Evolutionary conservation across 176 grass and related monocot genomes (phyloP), one percentile per base, ranked within the genome.

Genomic region (Saccharum officinarum): DNA sequence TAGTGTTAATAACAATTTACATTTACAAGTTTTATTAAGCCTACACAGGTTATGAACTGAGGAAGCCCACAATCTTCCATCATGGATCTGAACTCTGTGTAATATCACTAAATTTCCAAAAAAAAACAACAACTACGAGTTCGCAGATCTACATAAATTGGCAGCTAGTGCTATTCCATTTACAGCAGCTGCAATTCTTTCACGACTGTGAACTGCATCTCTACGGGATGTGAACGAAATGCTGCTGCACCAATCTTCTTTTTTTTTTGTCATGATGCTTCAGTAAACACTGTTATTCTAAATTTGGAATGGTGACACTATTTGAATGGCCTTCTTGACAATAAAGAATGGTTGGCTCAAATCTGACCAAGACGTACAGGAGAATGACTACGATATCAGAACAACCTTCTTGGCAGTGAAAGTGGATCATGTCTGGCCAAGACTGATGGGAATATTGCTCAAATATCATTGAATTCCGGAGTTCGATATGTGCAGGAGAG

Each of bases 181-280:
- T 87, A 90, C 89, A 79, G 1, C 67, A 69, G 68, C 40, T 77
- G 60, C 44, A 75, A 60, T 90, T 90, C 49, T 78, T 73, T 14
- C 28, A 73, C 22, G 17, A 38, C 20, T 55, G 44, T 79, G 63
- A 55, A 31, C 69, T 47, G 64, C 42, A 82, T 78, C 34, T 71
- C 78, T 81, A 85, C n/a, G 66, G 9, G 65, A 89, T 15, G 31
- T 71, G 38, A 70, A 40, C 45, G 1, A 45, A 77, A 33, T 86
- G 78, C 16, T 73, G 41, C 34, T 82, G 73, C 65, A 82, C 67
- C 34, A 77, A 73, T 87, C 26, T 39, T 57, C 26, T 31, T 31
- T 57, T 34, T 31, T 31, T 74, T 50, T 17, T 57, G 23, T 75
- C 80, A 69, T 80, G 68, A 31, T 87, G 68, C 84, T 33, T 73